Percentiles rank a stretch among this genome's conserved stretches.
These are phyloP conservation scores for Echinochloa phyllopogon DNA, from an alignment of 176 grass and related monocot genomes.

Conservation along the genomic window DNA sequence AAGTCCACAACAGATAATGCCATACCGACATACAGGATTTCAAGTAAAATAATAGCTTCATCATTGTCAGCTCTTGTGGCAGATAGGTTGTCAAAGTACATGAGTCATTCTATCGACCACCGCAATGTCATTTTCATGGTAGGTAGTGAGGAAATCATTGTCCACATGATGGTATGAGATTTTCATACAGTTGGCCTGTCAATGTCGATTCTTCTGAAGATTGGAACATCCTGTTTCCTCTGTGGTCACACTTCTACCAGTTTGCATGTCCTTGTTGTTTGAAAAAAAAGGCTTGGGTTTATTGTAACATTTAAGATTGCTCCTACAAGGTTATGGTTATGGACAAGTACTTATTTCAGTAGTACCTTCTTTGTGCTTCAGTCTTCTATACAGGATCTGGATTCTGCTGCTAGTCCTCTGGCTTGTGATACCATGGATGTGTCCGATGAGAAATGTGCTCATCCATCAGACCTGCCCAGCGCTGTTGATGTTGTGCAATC, in stretches of 20 bases:
- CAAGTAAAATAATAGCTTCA: conserved; percentile 32
- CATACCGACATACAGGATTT: conserved; percentile 35
- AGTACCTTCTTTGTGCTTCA: conserved; percentile 14
- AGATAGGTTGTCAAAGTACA: conserved; percentile 48
- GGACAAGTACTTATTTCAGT: not conserved
- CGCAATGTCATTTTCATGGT: conserved; percentile 46
- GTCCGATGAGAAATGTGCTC: conserved; percentile 33
- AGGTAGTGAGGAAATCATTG: conserved; percentile 39
- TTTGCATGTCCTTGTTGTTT: conserved; percentile 14
- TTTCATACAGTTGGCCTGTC: conserved; percentile 40
- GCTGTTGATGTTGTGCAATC: not conserved
- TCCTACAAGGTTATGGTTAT: conserved; percentile 23
- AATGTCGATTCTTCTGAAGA: conserved; percentile 9
- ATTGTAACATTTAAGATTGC: conserved; percentile 5
- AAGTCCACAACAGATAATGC: not conserved
- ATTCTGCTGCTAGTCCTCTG: conserved; percentile 3
- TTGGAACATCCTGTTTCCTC: conserved; percentile 22
- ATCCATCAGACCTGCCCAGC: conserved; percentile 21
- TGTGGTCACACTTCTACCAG: conserved; percentile 1
- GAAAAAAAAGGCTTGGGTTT: conserved; percentile 8
- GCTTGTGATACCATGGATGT: conserved; percentile 9
- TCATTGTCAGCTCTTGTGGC: conserved; percentile 35
- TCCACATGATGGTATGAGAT: conserved; percentile 13
- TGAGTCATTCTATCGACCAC: conserved; percentile 36
- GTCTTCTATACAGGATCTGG: conserved; percentile 42